Evolutionary conservation across 768 basidiomycete species (phyloP).

Genomic region (Tephrocybe sp.): DNA sequence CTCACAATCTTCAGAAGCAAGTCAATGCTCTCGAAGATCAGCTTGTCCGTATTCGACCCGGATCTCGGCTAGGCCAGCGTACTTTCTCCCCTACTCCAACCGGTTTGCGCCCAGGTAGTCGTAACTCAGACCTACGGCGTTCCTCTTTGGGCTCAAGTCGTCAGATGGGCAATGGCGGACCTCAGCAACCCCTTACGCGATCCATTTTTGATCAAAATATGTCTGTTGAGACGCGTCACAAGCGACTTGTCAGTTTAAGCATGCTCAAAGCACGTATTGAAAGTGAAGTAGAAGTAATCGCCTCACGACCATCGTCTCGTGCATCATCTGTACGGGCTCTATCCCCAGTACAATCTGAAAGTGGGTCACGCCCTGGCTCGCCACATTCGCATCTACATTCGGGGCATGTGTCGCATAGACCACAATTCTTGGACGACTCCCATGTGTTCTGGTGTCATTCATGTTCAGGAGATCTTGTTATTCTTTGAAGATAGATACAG

Average conservation of each 20-base stretch:
- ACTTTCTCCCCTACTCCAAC: conserved; percentile 43
- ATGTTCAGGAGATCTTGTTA: conserved; percentile 78
- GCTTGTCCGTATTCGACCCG: conserved; percentile 44
- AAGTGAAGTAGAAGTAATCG: conserved; percentile 57
- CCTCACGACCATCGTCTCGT: conserved; percentile 43
- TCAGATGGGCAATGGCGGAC: conserved; percentile 28
- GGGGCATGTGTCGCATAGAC: conserved; percentile 34
- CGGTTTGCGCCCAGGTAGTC: conserved; percentile 46
- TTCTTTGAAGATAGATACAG: conserved; percentile 41
- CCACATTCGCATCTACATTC: conserved; percentile 23
- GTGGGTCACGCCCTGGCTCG: conserved; percentile 22
- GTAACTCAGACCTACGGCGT: conserved; percentile 33
- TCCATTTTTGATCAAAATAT: conserved; percentile 68
- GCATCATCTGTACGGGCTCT: conserved; percentile 34
- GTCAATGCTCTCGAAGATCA: conserved; percentile 65
- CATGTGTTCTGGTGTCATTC: conserved; percentile 90
- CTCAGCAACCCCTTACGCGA: conserved; percentile 44
- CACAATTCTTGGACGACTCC: conserved; percentile 84
- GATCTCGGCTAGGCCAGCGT: conserved; percentile 38
- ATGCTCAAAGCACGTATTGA: conserved; percentile 93
- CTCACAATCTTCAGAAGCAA: conserved; percentile 68
- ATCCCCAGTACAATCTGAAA: conserved; percentile 48
- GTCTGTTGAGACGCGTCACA: conserved; percentile 74
- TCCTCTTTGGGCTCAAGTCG: conserved; percentile 38
- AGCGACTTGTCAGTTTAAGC: conserved; percentile 77